Conservation (phyloP, 1,284 basidiomycete genomes). For the Singerocomus inundabilis region DNA sequence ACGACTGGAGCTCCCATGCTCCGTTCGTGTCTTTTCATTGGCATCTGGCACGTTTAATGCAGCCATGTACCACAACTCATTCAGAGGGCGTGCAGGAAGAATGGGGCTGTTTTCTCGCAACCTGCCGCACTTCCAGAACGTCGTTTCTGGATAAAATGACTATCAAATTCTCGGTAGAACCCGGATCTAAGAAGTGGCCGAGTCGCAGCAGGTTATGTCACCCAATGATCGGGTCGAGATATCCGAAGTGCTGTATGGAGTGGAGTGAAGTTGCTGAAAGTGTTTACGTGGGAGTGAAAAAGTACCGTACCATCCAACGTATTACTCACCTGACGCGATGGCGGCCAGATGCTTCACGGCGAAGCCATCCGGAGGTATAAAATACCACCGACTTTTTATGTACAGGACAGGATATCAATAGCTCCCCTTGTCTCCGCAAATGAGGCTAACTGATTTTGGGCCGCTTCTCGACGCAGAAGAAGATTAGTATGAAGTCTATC, state of each 20-base stretch:
- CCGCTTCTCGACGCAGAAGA: background rate
- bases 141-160: constrained; percentile 9
- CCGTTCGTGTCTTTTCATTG: constrained; percentile 13
- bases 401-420: background rate
- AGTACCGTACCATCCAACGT: background rate
- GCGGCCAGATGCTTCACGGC: background rate
- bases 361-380: background rate
- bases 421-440: constrained; percentile 14
- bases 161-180: constrained; percentile 9
- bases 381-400: background rate
- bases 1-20: background rate
- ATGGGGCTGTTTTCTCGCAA: background rate
- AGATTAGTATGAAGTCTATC: background rate
- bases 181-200: constrained; percentile 9
- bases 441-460: constrained; percentile 1
- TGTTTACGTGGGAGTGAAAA: background rate
- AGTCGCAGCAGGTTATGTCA: constrained; percentile 3
- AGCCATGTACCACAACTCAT: constrained; percentile 10
- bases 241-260: background rate
- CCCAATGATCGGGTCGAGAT: constrained; percentile 1
- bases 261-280: background rate
- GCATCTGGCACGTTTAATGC: background rate
- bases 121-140: background rate
- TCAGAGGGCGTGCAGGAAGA: background rate
- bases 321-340: constrained; percentile 17